These are phyloP conservation scores for Daedalea quercina DNA, from an alignment of 768 basidiomycete genomes.

Conservation along the genomic window DNA sequence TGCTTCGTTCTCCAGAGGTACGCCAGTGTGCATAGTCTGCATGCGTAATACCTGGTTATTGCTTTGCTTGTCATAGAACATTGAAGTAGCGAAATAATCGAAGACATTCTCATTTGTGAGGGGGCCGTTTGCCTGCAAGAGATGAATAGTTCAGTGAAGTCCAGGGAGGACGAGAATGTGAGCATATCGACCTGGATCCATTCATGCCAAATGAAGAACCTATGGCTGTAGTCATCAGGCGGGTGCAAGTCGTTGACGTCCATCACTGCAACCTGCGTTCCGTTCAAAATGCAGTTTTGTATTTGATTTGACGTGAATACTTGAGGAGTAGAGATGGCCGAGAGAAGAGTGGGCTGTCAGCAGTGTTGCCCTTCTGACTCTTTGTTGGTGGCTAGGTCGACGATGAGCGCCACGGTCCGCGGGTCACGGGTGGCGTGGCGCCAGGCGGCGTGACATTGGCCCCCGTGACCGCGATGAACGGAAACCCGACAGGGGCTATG, in stretches of 20 bases:
- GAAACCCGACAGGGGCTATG: no score
- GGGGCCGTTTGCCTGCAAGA: slow-evolving; percentile 62
- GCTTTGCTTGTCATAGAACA: slow-evolving; percentile 93
- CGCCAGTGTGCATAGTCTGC: slow-evolving; percentile 87
- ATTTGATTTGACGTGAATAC: no score
- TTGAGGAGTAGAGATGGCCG: no score
- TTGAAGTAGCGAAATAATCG: slow-evolving; percentile 85
- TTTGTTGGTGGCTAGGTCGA: no score
- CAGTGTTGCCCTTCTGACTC: no score
- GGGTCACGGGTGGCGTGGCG: no score
- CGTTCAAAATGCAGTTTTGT: no score
- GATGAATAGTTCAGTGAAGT: slow-evolving; percentile 4
- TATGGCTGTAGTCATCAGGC: slow-evolving; percentile 72
- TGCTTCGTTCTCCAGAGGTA: slow-evolving; percentile 69
- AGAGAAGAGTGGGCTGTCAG: no score
- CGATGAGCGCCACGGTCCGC: no score
- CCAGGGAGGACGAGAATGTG: neutral
- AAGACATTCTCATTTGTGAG: slow-evolving; percentile 74
- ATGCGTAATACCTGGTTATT: slow-evolving; percentile 90
- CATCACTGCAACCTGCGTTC: slow-evolving; percentile 24
- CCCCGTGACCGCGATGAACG: no score
- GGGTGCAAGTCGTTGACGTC: slow-evolving; percentile 65
- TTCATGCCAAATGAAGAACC: slow-evolving; percentile 89
- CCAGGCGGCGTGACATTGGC: no score
- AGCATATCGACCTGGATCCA: slow-evolving; percentile 61